A percentile compares a stretch with the other conserved stretches of the same genome.
Evolutionary conservation across 352 stramenopile species (phyloP).

Genomic region (Globisporangium okanoganense): DNA sequence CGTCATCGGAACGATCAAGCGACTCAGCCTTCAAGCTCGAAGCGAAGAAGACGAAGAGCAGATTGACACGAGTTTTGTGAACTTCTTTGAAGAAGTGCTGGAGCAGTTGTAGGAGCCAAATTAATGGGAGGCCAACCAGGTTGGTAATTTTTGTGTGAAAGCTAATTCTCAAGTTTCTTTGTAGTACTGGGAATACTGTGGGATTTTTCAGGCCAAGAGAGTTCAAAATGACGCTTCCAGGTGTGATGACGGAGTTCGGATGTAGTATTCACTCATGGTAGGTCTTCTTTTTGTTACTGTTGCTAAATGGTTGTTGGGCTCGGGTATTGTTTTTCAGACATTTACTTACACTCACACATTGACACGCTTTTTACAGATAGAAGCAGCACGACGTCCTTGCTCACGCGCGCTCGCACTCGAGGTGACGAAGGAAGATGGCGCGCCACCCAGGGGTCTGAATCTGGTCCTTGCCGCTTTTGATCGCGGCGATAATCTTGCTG

Average conservation of each 20-base stretch:
- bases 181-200: neutral
- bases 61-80: slow-evolving; percentile 83
- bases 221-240: neutral
- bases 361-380: neutral
- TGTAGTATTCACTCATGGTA: neutral
- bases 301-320: neutral
- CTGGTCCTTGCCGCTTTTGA: slow-evolving; percentile 49
- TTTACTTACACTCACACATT: neutral
- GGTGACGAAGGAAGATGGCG: slow-evolving; percentile 58
- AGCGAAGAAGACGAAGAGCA: slow-evolving; percentile 67
- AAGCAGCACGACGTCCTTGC: neutral
- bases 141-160: slow-evolving; percentile 6
- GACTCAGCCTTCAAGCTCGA: slow-evolving; percentile 54
- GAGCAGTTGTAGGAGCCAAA: slow-evolving; percentile 49
- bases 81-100: slow-evolving; percentile 77
- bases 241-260: neutral
- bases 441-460: slow-evolving; percentile 77
- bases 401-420: slow-evolving; percentile 36
- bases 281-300: neutral
- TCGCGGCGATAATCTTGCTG: slow-evolving; percentile 47
- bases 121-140: slow-evolving; percentile 4
- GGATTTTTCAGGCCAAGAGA: no score
- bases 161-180: neutral
- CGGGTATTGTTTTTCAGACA: neutral
- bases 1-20: slow-evolving; percentile 67